Base-by-base conservation (phyloP, 163 green algal genomes). In the Prototheca wickerhamii region DNA sequence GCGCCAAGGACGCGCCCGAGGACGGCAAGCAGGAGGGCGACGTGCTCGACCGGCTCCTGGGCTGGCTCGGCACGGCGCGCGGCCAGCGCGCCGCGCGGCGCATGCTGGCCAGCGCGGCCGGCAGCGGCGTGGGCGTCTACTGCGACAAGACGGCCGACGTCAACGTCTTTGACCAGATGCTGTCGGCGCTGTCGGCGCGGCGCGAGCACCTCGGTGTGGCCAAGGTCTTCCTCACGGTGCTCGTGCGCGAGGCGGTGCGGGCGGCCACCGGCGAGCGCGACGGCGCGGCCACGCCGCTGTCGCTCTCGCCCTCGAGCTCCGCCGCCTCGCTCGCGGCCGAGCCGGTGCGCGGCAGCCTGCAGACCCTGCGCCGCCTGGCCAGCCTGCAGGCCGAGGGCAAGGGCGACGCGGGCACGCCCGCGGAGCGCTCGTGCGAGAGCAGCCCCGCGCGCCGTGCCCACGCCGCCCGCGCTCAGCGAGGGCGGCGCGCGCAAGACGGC, bases 61-160 rank as follows among this genome's bases (percentile, higher is more conserved):
- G 30, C 51, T 74, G 73, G 35, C 42, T 78, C 35, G 26, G 43
- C 0, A 55, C 55, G 20, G n/a, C 44, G 21, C 26, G 29, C 1
- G 71, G 71, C 18, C 61, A 71, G 61, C 54, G 68, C 29, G 20
- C 71, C 28, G 71, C 65, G 21, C 60, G 70, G 43, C 34, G 55
- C 30, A 28, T 33, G 33, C 34, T 74, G 17, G 42, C 40, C 29
- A 50, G 65, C 7, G 67, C 69, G 63, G 71, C 69, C 10, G 53
- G 31, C 5, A 46, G 33, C 44, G 65, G 63, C 42, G 70, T 78
- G 61, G 60, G 61, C 17, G 35, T 60, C 29, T 78, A 78, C 60
- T 53, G 73, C 54, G 71, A 78, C 49, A 31, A 68, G 21, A 74
- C 53, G 2, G 15, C 74, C 29, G 65, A 74, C 50, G 20, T 78